Conservation (phyloP, 495 filamentous ascomycete species). For the Talaromyces adpressus region DNA sequence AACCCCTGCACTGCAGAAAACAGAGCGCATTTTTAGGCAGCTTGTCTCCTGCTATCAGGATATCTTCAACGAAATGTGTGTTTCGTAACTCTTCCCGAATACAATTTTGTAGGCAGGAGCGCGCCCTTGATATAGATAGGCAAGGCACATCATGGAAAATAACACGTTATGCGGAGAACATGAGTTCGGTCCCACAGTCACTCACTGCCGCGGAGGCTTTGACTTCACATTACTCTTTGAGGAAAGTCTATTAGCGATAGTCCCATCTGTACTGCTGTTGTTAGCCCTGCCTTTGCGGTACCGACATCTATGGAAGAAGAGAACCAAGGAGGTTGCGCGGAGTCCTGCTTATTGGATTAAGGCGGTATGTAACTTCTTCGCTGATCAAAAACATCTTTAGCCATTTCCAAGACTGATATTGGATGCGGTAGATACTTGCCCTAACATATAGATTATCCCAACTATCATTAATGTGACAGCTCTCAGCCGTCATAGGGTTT, state of each 20-base stretch:
- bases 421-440: neutral
- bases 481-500: no score
- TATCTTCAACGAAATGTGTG: no score
- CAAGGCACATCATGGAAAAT: neutral
- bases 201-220: neutral
- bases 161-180: neutral
- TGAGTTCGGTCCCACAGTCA: neutral
- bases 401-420: neutral
- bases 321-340: neutral
- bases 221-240: slow-evolving; percentile 7
- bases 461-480: no score
- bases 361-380: neutral
- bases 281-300: neutral
- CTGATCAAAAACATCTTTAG: neutral
- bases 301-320: neutral
- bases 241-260: slow-evolving; percentile 3
- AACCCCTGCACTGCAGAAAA: no score
- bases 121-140: neutral
- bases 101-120: neutral
- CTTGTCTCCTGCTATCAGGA: no score
- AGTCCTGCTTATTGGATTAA: slow-evolving; percentile 3
- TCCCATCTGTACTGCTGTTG: neutral
- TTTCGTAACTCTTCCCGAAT: no score
- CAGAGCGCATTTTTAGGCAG: no score
- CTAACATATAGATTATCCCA: neutral